Base-by-base conservation (phyloP, 495 filamentous ascomycete genomes). In the Filosporella fistucella region DNA sequence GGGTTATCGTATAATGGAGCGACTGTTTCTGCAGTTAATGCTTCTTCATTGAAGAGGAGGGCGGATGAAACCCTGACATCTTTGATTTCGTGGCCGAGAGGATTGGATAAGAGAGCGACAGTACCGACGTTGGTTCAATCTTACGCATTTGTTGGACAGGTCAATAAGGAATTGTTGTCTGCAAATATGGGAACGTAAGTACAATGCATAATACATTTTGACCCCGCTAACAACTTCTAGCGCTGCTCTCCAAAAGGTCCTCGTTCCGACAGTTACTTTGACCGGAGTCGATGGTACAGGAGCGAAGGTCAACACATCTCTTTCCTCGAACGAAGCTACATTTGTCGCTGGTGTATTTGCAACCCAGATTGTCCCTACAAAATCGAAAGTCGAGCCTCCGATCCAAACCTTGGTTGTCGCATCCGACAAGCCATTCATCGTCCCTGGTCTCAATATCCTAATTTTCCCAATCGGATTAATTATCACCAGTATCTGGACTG, bases 391-490 rank as follows among this genome's bases (percentile, higher is more conserved):
- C 16, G 14, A 40, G 6, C 29, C 34, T 48, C 41, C 66, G 7
- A 65, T 66, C 33, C 52, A 64, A 13, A 53, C 59, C 13, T 54
- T 64, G 13, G 58, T 66, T 21, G 61, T 68, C 4, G 61, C 57
- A 23, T 49, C 56, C 17, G 56, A 45, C 12, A 45, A 49, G 0
- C 57, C 73, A 0, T 89, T 86, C 57, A 70, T 83, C 1, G 61
- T 88, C 1, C 85, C 85, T 0, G 86, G 86, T 3, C 76, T 75
- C 26, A 73, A 74, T 20, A 75, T 89, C 37, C 63, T 80, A 38
- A 81, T 85, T 41, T 82, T 85, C 63, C 86, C 86, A 1, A 64
- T 80, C 16, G 85, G 86, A 8, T 62, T 85, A 7, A 65, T 88
- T 52, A 68, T 89, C 45, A 87, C 79, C 9, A 66, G 75, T 35